Base-by-base conservation (phyloP, 1,139 yeast genomes). In the Lodderomyces beijingensis region DNA sequence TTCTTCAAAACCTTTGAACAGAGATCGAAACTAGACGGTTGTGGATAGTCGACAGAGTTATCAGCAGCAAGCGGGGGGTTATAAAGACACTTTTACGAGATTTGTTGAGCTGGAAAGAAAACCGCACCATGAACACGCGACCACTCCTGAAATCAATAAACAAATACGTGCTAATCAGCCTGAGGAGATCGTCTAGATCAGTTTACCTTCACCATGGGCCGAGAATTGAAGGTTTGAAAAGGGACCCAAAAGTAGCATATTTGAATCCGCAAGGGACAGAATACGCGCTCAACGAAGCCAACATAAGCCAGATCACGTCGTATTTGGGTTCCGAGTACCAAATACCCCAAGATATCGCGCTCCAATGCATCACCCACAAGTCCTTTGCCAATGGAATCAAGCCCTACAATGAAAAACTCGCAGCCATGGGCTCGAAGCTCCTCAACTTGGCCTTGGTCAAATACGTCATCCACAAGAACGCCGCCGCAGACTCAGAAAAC, bases 321-420 rank as follows among this genome's bases (percentile, higher is more conserved):
- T 70, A 79, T 40, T 60, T 82, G 29, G 43, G 53, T 20, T 57
- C 56, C 13, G 58, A 67, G 45, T 70, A 63, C 47, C 49, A 57
- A 41, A 57, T 75, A 35, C 70, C 79, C 16, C 73, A 74, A 38
- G 74, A 74, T 17, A 47, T 84, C 39, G 65, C 83, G 24, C 62
- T 87, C 40, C 96, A 89, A 60, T 78, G 84, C 22, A 63, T 88
- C 49, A 88, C 96, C 9, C 96, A 89, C 61, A 89, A 89, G 61
- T 85, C 95, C 26, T 89, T 88, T 67, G 94, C 94, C 6, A 93
- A 86, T 59, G 96, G 95, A 11, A 68, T 75, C 41, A 79, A 80
- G 49, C 96, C 96, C 13, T 86, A 82, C 58, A 89, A 89, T 58
- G 95, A 87, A 53, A 84, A 83, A 55, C 66, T 89, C 48, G 70